These are phyloP conservation scores for Phylloboletellus chloephorus DNA, from an alignment of 1,284 basidiomycete genomes.

Conservation along the genomic window DNA sequence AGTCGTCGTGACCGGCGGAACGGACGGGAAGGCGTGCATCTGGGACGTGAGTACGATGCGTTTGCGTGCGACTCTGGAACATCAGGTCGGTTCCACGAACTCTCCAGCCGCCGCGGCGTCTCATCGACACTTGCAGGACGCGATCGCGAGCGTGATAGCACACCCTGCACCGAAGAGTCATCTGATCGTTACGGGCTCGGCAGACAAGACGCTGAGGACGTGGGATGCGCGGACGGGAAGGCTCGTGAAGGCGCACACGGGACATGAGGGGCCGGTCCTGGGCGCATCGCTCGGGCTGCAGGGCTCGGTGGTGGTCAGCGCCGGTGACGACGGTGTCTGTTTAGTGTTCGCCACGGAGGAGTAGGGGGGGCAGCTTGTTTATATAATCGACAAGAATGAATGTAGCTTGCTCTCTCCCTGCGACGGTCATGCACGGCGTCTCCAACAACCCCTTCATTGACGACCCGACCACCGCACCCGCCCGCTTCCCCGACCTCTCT, in stretches of 20 bases:
- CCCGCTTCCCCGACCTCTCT: conserved; percentile 51
- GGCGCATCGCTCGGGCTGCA: conserved; percentile 66
- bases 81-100: conserved; percentile 53
- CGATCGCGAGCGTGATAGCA: conserved; percentile 75
- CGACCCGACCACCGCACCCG: conserved; percentile 40
- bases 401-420: too few relatives aligned
- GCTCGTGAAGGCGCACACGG: conserved; percentile 75
- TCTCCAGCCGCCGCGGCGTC: background rate
- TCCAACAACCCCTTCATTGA: conserved; percentile 56
- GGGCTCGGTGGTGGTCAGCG: conserved; percentile 71
- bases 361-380: conserved; percentile 30
- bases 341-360: conserved; percentile 74
- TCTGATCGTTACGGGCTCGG: conserved; percentile 77
- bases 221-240: conserved; percentile 90
- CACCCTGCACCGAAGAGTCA: conserved; percentile 72
- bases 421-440: conserved; percentile 10
- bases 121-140: conserved; percentile 51
- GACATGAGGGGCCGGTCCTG: conserved; percentile 80
- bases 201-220: conserved; percentile 81
- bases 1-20: conserved; percentile 82
- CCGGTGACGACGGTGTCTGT: conserved; percentile 81
- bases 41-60: conserved; percentile 90
- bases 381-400: too few relatives aligned
- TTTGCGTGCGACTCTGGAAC: conserved; percentile 72
- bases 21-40: conserved; percentile 90